These are phyloP conservation scores for Exserohilum rostratum DNA, from an alignment of 2,329 filamentous ascomycete genomes.

Conservation along the genomic window DNA sequence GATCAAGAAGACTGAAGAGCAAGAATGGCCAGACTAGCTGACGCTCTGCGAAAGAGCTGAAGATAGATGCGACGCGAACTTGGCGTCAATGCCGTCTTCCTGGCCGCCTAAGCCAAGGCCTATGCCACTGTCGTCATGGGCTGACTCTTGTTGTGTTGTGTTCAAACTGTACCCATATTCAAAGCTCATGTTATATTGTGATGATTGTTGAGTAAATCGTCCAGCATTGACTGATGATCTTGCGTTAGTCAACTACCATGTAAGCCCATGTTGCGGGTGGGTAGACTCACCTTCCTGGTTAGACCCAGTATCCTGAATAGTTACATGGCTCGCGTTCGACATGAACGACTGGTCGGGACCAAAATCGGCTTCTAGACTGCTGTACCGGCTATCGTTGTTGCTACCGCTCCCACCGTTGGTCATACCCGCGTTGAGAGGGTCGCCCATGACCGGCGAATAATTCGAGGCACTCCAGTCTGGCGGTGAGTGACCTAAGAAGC, in stretches of 20 bases:
- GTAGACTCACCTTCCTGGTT: conserved; percentile 41
- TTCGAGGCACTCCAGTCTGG: conserved; percentile 35
- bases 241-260: conserved; percentile 44
- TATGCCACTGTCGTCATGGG: conserved; percentile 46
- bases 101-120: conserved; percentile 42
- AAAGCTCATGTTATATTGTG: conserved; percentile 44
- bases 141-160: conserved; percentile 39
- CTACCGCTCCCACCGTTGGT: conserved; percentile 45
- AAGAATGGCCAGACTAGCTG: conserved; percentile 16
- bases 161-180: conserved; percentile 41
- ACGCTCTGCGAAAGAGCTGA: conserved; percentile 32
- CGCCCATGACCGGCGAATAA: conserved; percentile 40
- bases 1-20: conserved; percentile 12
- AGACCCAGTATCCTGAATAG: conserved; percentile 29
- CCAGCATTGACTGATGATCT: conserved; percentile 43
- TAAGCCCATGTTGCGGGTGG: conserved; percentile 3
- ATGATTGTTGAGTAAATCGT: conserved; percentile 37
- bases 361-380: conserved; percentile 48
- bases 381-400: conserved; percentile 48
- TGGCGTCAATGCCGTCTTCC: conserved; percentile 45
- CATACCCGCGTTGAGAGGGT: conserved; percentile 37
- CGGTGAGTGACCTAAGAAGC: conserved; percentile 71
- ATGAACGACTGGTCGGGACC: conserved; percentile 43
- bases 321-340: conserved; percentile 31
- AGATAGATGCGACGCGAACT: conserved; percentile 36